Base-by-base conservation (phyloP, 2,329 filamentous ascomycete genomes). In the Fusarium sp. region DNA sequence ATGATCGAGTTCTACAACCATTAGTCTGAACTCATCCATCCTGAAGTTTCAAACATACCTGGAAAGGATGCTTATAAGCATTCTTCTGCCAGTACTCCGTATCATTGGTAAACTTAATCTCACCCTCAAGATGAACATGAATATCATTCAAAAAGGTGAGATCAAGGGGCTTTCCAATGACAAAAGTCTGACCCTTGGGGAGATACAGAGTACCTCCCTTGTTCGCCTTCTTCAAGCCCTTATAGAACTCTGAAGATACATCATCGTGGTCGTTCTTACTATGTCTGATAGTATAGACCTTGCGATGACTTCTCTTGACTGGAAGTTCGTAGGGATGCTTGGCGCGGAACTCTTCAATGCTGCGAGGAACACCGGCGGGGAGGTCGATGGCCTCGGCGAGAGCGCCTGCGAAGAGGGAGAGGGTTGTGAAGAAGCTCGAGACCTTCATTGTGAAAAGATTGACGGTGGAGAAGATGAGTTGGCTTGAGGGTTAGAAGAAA, bases 41-140 rank as follows among this genome's bases (percentile, higher is more conserved):
- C 11, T 5, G 1, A 8, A 7, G 2, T 54, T 22, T 22, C 20
- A 41, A 10, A 36, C 44, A n/a, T 55, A 75, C 75, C 65, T 78
- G 76, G 58, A 78, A 77, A 10, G 75, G 75, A 22, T 77, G 75
- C 13, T 63, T 44, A 30, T 71, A 77, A 11, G 75, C 70, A 45
- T 77, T 72, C 53, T 70, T 69, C 54, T 77, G 75, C 75, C 75
- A 77, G 22, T 70, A 77, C 22, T 17, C 38, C 5, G 73, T 75
- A 18, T 77, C 74, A 14, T 77, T 77, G 50, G 75, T 77, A 35
- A 77, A 77, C 64, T 77, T 77, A 44, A 77, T 77, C 63, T 77
- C 75, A 24, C 75, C 75, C 24, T 77, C 75, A 18, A 77, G 62
- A n/a, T 77, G 67, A 28, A 77, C 67, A 24, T 77, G 75, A n/a